phyloP scores from a whole-genome alignment of 176 grass and related monocot genomes.

The Oryza punctata region DNA sequence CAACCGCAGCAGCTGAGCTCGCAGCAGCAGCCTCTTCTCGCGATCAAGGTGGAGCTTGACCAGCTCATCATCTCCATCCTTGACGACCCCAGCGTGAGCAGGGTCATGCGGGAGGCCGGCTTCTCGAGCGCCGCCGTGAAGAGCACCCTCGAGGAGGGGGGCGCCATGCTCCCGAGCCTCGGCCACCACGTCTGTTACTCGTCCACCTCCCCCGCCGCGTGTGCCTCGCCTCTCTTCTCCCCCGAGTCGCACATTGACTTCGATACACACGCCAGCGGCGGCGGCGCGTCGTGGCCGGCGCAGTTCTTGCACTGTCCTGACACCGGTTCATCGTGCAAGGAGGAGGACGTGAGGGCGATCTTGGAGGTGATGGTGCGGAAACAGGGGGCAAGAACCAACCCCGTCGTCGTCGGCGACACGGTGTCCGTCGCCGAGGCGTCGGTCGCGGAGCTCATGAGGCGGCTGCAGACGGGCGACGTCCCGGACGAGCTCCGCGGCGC shows the following conservation, averaged over 20 bases:
- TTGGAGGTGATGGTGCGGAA: slow-evolving; percentile 61
- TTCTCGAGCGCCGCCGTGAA: slow-evolving; percentile 79
- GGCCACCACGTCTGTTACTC: slow-evolving; percentile 1
- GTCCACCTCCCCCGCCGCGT: neutral
- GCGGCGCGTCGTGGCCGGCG: slow-evolving; percentile 43
- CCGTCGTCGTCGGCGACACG: slow-evolving; percentile 62
- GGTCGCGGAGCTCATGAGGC: slow-evolving; percentile 44
- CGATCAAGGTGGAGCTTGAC: slow-evolving; percentile 71
- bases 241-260: neutral
- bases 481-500: slow-evolving; percentile 60
- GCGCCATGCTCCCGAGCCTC: slow-evolving; percentile 22
- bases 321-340: slow-evolving; percentile 9
- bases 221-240: neutral
- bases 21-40: slow-evolving; percentile 59
- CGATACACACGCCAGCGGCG: neutral
- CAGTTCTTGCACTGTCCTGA: slow-evolving; percentile 32
- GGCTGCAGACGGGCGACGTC: slow-evolving; percentile 56
- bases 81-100: slow-evolving; percentile 77
- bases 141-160: slow-evolving; percentile 66
- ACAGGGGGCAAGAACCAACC: slow-evolving; percentile 52
- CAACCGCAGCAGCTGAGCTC: slow-evolving; percentile 16
- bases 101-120: slow-evolving; percentile 82
- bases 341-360: slow-evolving; percentile 54
- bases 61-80: slow-evolving; percentile 80
- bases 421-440: slow-evolving; percentile 46